Evolutionary conservation across 345 rosid genomes (phyloP), one percentile per base, ranked within the genome.

Genomic region (Eucalyptus decipiens): DNA sequence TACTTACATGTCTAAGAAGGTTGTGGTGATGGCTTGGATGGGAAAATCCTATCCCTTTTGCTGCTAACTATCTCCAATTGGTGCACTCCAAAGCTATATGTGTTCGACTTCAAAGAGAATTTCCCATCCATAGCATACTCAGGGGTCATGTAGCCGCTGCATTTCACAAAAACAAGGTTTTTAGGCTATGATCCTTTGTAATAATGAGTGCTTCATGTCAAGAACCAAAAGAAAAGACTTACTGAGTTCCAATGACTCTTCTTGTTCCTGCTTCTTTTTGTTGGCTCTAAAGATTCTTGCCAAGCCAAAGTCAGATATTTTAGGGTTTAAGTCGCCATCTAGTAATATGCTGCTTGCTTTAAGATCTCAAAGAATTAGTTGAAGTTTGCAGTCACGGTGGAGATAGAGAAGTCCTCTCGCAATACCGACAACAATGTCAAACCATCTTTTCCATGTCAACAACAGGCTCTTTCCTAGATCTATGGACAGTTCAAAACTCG

Each of bases 391-490:
- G 87, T 94, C 93, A 48, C 92, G 92, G 62, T 93, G 95, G 50
- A 95, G 95, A 89, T 93, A 95, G 87, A 95, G 92, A 90, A 95
- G 93, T 49, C 95, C 96, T 90, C 92, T 92, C n/a, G 92, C 94
- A 16, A 92, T 91, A 37, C 95, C 95, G 89, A 90, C 89, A 65
- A 91, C 90, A 81, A 93, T 93, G 60, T 50, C 90, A 26, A 92
- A 92, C 26, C 94, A 89, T 14, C 86, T 86, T 21, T 14, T 42
- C 95, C 94, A 94, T 34, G 89, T 89, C 45, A 95, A 9, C 49
- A 87, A 3, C 17, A 65, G 83, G 26, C 90, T 47, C 45, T 65
- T 14, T 65, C n/a, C 76, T 0, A 12, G 87, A 90, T 94, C 95
- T 94, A 87, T 81, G 87, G 9, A 67, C 51, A 30, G 69, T 42